Conservation (phyloP, 2,329 filamentous ascomycete genomes). For the Ceratocystis smalleyi region DNA sequence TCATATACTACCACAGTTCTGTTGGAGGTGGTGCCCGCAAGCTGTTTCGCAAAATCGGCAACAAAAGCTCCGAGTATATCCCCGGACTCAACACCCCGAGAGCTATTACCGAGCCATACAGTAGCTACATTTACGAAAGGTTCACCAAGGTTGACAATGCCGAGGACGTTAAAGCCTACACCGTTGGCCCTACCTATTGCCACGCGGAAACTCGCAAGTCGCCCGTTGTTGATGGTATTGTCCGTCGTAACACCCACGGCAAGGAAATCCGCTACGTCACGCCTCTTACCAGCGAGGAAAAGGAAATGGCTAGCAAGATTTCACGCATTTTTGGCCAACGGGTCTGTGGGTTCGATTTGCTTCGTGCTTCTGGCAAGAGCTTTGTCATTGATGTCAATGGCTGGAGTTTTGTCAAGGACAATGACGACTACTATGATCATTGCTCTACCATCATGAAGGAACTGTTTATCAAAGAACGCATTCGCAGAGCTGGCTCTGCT, state of each 20-base stretch:
- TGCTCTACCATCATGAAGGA: conserved; percentile 73
- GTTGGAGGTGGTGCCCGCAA: conserved; percentile 78
- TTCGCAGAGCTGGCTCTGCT: conserved; percentile 41
- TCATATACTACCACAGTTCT: conserved; percentile 87
- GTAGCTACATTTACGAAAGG: conserved; percentile 92
- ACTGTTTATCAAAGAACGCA: conserved; percentile 71
- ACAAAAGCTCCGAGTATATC: conserved; percentile 95
- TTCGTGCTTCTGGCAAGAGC: conserved; percentile 75
- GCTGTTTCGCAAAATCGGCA: conserved; percentile 92
- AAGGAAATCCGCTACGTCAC: conserved; percentile 96
- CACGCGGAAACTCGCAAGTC: conserved; percentile 96
- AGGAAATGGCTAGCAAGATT: conserved; percentile 75
- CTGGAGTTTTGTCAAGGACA: conserved; percentile 99
- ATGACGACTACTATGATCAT: conserved; percentile 94
- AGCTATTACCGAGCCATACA: conserved; percentile 61
- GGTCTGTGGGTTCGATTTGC: conserved; percentile 88
- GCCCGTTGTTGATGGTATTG: conserved; percentile 88
- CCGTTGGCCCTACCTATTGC: conserved; percentile 81
- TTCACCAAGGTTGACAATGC: conserved; percentile 94
- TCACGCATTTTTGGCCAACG: conserved; percentile 83
- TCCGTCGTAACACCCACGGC: conserved; percentile 88
- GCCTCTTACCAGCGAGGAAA: conserved; percentile 62
- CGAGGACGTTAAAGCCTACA: conserved; percentile 97
- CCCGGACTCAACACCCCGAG: conserved; percentile 60
- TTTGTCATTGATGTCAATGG: conserved; percentile 98